Evolutionary conservation across 1,139 yeast genomes (phyloP).

Genomic region (Protomyces pachydermus): DNA sequence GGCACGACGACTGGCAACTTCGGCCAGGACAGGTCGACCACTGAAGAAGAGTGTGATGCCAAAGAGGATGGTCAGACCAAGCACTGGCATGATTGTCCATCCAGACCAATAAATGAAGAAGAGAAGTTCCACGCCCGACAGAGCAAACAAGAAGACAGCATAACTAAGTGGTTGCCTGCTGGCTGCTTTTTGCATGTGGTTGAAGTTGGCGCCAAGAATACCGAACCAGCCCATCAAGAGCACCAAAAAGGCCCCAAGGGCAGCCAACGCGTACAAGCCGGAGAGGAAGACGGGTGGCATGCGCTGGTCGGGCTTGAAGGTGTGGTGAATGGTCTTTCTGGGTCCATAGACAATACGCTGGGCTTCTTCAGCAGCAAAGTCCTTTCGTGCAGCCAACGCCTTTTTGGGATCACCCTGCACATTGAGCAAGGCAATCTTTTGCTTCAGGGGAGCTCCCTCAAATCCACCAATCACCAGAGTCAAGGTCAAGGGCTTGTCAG

Average conservation of each 20-base stretch:
- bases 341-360: slow-evolving; percentile 14
- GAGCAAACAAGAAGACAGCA: slow-evolving; percentile 9
- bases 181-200: slow-evolving; percentile 3
- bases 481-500: slow-evolving; percentile 4
- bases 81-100: slow-evolving; percentile 14
- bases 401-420: not conserved
- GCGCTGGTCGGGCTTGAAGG: slow-evolving; percentile 9
- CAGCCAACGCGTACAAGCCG: slow-evolving; percentile 3
- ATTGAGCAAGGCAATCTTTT: slow-evolving; percentile 4
- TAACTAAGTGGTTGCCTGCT: slow-evolving; percentile 11
- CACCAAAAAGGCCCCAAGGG: not conserved
- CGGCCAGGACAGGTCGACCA: slow-evolving; percentile 11
- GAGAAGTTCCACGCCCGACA: slow-evolving; percentile 12
- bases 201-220: slow-evolving; percentile 10
- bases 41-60: slow-evolving; percentile 11
- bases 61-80: slow-evolving; percentile 1
- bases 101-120: slow-evolving; percentile 26
- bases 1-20: slow-evolving; percentile 4
- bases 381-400: not conserved
- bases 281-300: slow-evolving; percentile 13
- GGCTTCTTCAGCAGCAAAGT: slow-evolving; percentile 1
- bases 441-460: slow-evolving; percentile 12
- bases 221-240: slow-evolving; percentile 5
- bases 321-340: slow-evolving; percentile 12
- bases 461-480: slow-evolving; percentile 28